Base-by-base conservation (phyloP, 129 eudicot species). In the Helichrysum umbraculigerum region DNA sequence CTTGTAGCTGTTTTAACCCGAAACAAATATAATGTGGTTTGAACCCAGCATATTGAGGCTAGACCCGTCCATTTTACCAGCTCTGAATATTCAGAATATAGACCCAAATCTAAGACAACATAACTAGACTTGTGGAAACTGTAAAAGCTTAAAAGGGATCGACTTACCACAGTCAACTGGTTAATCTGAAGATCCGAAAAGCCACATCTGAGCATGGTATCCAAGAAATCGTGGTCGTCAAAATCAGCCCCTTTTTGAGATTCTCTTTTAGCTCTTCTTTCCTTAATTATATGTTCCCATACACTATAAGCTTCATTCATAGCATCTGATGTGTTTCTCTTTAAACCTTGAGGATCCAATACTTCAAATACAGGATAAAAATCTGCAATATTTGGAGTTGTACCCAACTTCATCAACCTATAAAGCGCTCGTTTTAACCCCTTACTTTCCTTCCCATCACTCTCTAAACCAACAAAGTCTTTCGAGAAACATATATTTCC, bases 121-220 rank as follows among this genome's bases (percentile, higher is more conserved):
- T 58, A 21, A 58, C 2, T 37, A 37, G 44, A 37, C 44, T 37
- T 37, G 44, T 7, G 42, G 50, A 8, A 12, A 29, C 21, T 54
- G 8, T 54, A 17, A n/a, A 56, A 56, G 0, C 25, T n/a, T 56
- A 29, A 8, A 35, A 33, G 7, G 16, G 33, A 75, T 32, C 72
- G 30, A 59, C 71, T 66, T 80, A 80, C 83, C 41, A 80, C 83
- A 42, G 70, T 21, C 75, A 80, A 16, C 67, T 80, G 83, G 42
- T 80, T 80, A 58, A 81, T 75, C 61, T 81, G 84, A 4, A 81
- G 81, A 76, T 81, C 84, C 11, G 81, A 81, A 81, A 75, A 81
- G 29, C 81, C 77, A 28, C 50, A 75, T 68, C 68, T 12, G 6
- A 81, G 20, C 84, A 81, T 81, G 0, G 77, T 70, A 10, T 81